phyloP scores from a whole-genome alignment of 129 eudicot genomes.

The Helianthus annuus region HanXRQr2.0-SUNRISE NC_035444.2:12571645-12572144 shows the following conservation, averaged over 20 bases:
- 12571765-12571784: conserved; percentile 20
- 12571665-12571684: conserved; percentile 16
- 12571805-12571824: conserved; percentile 13
- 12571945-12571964: not conserved
- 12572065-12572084: no score
- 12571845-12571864: not conserved
- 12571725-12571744: not conserved
- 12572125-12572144: not conserved
- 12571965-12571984: not conserved
- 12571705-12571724: not conserved
- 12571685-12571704: conserved; percentile 4
- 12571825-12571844: conserved; percentile 1
- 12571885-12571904: not conserved
- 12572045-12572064: no score
- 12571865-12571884: conserved; percentile 1
- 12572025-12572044: no score
- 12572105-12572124: no score
- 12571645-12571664: conserved; percentile 2
- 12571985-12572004: not conserved
- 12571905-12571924: not conserved
- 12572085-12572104: not conserved
- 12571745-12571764: conserved; percentile 19
- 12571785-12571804: conserved; percentile 23
- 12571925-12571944: not conserved
- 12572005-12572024: no score